phyloP scores from a whole-genome alignment of 192 early-diverging fungal species.

The Umbelopsis vinacea region DNA sequence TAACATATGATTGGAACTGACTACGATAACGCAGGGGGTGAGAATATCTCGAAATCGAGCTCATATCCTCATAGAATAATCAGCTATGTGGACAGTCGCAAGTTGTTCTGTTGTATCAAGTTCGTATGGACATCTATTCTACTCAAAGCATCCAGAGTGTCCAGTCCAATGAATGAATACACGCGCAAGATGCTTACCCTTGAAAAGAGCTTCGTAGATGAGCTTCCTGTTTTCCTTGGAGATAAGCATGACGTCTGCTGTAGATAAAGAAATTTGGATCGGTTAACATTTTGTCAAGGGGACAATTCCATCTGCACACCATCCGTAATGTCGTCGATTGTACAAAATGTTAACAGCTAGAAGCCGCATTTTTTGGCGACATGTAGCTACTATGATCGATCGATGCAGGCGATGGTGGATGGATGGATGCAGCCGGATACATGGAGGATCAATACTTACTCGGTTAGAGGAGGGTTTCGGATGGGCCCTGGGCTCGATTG shows the following conservation, averaged over 20 bases:
- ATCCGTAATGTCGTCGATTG: not conserved
- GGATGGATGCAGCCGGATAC: not conserved
- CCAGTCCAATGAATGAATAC: not conserved
- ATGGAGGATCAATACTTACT: not conserved
- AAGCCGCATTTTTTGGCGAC: not conserved
- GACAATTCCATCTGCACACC: not conserved
- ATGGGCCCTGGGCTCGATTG: not conserved
- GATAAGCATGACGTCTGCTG: slow-evolving; percentile 86
- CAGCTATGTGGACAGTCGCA: too few species aligned
- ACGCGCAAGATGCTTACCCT: slow-evolving; percentile 55
- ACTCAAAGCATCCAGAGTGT: not conserved
- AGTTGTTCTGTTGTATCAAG: slow-evolving; percentile 1
- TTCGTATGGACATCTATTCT: not conserved
- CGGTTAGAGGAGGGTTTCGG: not conserved
- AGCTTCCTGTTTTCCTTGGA: slow-evolving; percentile 94
- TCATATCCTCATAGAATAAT: too few species aligned
- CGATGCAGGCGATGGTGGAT: not conserved
- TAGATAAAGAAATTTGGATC: not conserved
- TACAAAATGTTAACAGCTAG: not conserved
- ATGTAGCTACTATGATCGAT: not conserved
- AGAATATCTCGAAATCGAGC: too few species aligned
- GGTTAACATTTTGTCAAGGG: not conserved
- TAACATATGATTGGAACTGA: too few species aligned
- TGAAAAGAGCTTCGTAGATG: slow-evolving; percentile 95
- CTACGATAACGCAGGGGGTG: too few species aligned